phyloP scores from a whole-genome alignment of 345 rosid species.

The Crucihimalaya himalaica region DNA sequence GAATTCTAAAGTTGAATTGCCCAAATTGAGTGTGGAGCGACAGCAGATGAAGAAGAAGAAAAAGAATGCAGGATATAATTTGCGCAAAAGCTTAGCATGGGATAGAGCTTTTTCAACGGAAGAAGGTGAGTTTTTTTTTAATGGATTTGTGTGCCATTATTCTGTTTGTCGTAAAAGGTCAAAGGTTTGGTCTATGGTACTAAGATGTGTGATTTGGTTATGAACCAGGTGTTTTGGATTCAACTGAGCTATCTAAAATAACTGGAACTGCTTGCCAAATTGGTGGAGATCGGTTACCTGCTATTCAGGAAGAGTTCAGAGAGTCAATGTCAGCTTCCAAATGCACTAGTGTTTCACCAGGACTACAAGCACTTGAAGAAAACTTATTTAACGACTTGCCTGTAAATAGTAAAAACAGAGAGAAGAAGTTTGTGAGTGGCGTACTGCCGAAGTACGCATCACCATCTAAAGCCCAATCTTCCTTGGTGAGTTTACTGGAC shows the following conservation, averaged over 20 bases:
- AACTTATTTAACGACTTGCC: constrained; percentile 56
- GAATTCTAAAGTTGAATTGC: constrained; percentile 50
- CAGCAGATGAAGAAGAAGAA: constrained; percentile 92
- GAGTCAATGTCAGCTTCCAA: constrained; percentile 48
- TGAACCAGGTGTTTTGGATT: constrained; percentile 65
- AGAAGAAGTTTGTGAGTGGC: constrained; percentile 38
- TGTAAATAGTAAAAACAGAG: constrained; percentile 35
- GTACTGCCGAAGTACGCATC: constrained; percentile 42
- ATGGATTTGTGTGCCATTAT: background rate
- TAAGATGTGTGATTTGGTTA: constrained; percentile 16
- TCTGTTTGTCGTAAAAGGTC: background rate
- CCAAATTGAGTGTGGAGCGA: constrained; percentile 63
- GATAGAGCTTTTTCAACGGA: constrained; percentile 84
- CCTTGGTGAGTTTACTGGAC: constrained; percentile 47
- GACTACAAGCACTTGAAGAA: constrained; percentile 49
- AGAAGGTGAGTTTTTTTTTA: constrained; percentile 61
- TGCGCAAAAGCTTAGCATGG: constrained; percentile 96
- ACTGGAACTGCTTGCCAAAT: constrained; percentile 47
- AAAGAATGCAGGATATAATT: constrained; percentile 67
- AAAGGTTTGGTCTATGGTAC: constrained; percentile 12
- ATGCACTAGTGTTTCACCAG: constrained; percentile 40
- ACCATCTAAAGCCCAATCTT: constrained; percentile 44
- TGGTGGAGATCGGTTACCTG: constrained; percentile 51
- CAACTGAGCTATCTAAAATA: constrained; percentile 68
- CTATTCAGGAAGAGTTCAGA: constrained; percentile 58